These are phyloP conservation scores for Cadophora malorum DNA, from an alignment of 2,329 filamentous ascomycete genomes.

Conservation along the genomic window DNA sequence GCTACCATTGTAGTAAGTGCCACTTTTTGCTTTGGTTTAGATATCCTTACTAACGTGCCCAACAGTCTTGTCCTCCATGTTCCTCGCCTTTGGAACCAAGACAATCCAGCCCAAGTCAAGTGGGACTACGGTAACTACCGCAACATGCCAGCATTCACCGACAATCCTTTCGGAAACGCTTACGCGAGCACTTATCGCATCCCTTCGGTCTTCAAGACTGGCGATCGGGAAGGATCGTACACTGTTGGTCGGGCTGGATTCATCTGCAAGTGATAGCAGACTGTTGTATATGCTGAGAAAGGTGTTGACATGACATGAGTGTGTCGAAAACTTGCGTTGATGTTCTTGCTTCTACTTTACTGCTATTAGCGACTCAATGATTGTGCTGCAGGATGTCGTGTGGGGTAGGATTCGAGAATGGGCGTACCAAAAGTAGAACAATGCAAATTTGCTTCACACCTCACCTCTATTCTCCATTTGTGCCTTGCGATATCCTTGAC, in stretches of 20 bases:
- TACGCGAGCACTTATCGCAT: slow-evolving; percentile 13
- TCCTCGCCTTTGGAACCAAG: slow-evolving; percentile 15
- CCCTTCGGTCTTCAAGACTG: slow-evolving; percentile 10
- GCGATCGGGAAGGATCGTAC: slow-evolving; percentile 10
- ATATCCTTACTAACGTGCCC: neutral
- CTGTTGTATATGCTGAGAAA: neutral
- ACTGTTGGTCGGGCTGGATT: slow-evolving; percentile 15
- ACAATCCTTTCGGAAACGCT: slow-evolving; percentile 4
- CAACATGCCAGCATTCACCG: slow-evolving; percentile 7
- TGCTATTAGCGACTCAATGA: neutral
- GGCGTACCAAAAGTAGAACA: neutral
- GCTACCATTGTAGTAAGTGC: neutral
- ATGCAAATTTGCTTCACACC: no score
- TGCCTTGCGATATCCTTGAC: no score
- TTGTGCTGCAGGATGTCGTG: neutral
- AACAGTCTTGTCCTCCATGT: slow-evolving; percentile 9
- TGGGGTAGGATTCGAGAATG: neutral
- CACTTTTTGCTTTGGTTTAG: neutral
- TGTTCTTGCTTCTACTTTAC: neutral
- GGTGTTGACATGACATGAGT: neutral
- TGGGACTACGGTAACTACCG: slow-evolving; percentile 10
- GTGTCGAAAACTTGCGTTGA: neutral
- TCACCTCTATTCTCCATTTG: no score
- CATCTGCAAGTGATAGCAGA: neutral
- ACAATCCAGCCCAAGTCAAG: neutral